phyloP scores from a whole-genome alignment of 495 filamentous ascomycete genomes.

The Amorphotheca resinae region DNA sequence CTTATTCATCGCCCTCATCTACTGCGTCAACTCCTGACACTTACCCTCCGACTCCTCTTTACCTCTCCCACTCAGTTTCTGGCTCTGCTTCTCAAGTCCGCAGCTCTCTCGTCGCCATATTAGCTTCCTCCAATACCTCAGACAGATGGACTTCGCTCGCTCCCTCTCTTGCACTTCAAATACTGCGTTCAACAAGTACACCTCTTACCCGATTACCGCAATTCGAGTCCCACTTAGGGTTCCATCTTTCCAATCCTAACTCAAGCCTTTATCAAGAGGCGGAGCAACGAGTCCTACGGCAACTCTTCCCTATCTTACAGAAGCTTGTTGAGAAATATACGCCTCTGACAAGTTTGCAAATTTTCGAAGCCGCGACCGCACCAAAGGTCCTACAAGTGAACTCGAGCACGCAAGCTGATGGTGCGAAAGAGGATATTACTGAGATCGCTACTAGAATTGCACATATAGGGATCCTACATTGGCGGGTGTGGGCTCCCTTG shows the following conservation, averaged over 20 bases:
- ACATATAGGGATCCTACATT: slow-evolving; percentile 72
- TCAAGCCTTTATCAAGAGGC: slow-evolving; percentile 16
- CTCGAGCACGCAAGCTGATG: not conserved
- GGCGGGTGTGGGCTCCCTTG: slow-evolving; percentile 71
- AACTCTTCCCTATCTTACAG: slow-evolving; percentile 26
- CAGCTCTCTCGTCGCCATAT: slow-evolving; percentile 14
- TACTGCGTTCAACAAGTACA: slow-evolving; percentile 36
- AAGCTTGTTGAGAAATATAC: slow-evolving; percentile 36
- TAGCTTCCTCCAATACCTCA: slow-evolving; percentile 8
- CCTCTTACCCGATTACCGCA: slow-evolving; percentile 29
- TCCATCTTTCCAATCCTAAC: slow-evolving; percentile 14
- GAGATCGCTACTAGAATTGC: slow-evolving; percentile 63
- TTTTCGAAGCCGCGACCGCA: slow-evolving; percentile 37
- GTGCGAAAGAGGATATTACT: slow-evolving; percentile 18
- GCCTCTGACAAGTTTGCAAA: slow-evolving; percentile 33
- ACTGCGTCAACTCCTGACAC: slow-evolving; percentile 24
- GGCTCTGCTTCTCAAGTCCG: slow-evolving; percentile 18
- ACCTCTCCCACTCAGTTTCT: slow-evolving; percentile 11
- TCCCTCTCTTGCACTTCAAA: slow-evolving; percentile 35
- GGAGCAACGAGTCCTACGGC: slow-evolving; percentile 11
- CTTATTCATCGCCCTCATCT: slow-evolving; percentile 18
- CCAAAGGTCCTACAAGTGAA: slow-evolving; percentile 1
- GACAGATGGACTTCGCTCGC: slow-evolving; percentile 13
- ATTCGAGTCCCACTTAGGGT: slow-evolving; percentile 31
- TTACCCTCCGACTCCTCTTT: slow-evolving; percentile 17